A percentile compares a stretch with the other conserved stretches of the same genome.
phyloP scores from a whole-genome alignment of 73 alveolate species.

The Blepharisma japonicum region DNA sequence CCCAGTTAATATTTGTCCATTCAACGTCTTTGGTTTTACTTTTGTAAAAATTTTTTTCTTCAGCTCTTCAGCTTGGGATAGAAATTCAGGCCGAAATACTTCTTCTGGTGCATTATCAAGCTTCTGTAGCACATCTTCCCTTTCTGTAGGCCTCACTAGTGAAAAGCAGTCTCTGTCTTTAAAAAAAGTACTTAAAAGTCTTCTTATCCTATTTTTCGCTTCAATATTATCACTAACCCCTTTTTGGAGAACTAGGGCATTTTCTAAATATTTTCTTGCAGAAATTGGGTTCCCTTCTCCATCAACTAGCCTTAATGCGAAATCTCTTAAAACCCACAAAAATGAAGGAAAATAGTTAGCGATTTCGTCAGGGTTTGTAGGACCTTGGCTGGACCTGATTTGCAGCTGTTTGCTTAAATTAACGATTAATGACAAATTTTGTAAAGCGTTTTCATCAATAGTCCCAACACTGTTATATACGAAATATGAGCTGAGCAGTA shows the following conservation, averaged over 20 bases:
- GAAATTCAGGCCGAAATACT: constrained; percentile 83
- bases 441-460: constrained; percentile 85
- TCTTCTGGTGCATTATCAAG: constrained; percentile 65
- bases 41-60: constrained; percentile 85
- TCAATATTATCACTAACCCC: constrained; percentile 66
- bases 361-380: background rate
- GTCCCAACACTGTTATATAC: constrained; percentile 93
- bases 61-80: constrained; percentile 63
- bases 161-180: constrained; percentile 91
- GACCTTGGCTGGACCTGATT: constrained; percentile 35
- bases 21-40: constrained; percentile 84
- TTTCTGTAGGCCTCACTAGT: constrained; percentile 92
- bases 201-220: constrained; percentile 67
- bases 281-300: constrained; percentile 78
- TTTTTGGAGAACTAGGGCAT: constrained; percentile 56
- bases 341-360: constrained; percentile 89
- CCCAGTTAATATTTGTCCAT: constrained; percentile 81
- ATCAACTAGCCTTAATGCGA: constrained; percentile 82
- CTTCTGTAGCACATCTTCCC: constrained; percentile 85
- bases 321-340: constrained; percentile 98
- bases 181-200: constrained; percentile 53
- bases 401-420: constrained; percentile 71
- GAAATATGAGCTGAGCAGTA: constrained; percentile 77
- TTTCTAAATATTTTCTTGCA: constrained; percentile 92
- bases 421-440: constrained; percentile 49